Conservation (phyloP, 2,329 filamentous ascomycete genomes). For the Cryphonectria japonica region DNA sequence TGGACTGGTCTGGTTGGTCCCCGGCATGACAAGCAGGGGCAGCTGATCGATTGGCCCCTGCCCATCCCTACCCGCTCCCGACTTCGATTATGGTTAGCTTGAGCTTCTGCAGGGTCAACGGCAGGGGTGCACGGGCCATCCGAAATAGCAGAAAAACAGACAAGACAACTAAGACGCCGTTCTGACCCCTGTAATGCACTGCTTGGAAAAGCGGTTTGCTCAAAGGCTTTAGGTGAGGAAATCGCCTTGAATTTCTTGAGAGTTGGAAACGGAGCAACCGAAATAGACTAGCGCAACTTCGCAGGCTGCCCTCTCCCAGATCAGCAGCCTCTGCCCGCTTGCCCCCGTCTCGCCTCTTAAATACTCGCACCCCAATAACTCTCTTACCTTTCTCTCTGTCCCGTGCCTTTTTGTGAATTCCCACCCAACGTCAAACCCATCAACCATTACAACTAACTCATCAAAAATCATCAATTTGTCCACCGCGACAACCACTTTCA, state of each 20-base stretch:
- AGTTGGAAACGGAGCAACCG: slow-evolving; percentile 25
- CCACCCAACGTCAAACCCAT: slow-evolving; percentile 36
- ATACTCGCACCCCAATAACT: slow-evolving; percentile 18
- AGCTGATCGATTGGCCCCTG: neutral
- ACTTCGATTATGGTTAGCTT: neutral
- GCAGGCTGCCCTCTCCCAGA: slow-evolving; percentile 6
- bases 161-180: slow-evolving; percentile 2
- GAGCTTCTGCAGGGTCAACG: neutral
- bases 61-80: neutral
- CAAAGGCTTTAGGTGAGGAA: slow-evolving; percentile 7
- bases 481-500: slow-evolving; percentile 40
- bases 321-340: slow-evolving; percentile 17
- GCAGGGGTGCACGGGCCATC: slow-evolving; percentile 1
- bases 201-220: neutral
- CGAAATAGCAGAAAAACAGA: neutral
- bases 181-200: slow-evolving; percentile 15
- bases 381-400: slow-evolving; percentile 14
- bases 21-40: neutral
- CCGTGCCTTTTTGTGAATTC: slow-evolving; percentile 15
- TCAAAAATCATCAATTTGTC: slow-evolving; percentile 38
- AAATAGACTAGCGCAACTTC: slow-evolving; percentile 32
- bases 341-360: slow-evolving; percentile 19
- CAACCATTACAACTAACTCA: slow-evolving; percentile 36
- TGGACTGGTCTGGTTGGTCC: neutral
- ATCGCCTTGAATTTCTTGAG: neutral